phyloP scores from a whole-genome alignment of 2,329 filamentous ascomycete genomes.

The Arthrobotrys musiformis region DNA sequence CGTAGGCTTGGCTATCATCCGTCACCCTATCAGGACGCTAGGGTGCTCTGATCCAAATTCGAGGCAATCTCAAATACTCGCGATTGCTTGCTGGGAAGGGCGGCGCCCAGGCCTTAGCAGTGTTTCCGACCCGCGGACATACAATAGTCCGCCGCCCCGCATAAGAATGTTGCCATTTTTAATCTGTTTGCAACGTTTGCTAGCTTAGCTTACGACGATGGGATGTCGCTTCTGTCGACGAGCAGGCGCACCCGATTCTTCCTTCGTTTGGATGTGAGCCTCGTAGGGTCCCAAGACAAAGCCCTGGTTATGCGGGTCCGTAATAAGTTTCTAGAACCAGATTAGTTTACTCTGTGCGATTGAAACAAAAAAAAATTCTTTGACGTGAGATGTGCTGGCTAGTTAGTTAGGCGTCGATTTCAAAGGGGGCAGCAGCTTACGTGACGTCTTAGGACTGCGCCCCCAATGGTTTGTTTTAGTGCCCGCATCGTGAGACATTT shows the following conservation, averaged over 20 bases:
- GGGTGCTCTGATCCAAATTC: background rate
- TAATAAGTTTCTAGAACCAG: conserved; percentile 23
- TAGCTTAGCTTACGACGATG: background rate
- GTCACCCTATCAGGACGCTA: conserved; percentile 8
- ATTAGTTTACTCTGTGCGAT: background rate
- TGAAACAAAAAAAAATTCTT: conserved; percentile 8
- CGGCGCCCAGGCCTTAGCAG: conserved; percentile 9
- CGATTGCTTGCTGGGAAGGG: background rate
- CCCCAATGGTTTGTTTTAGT: conserved; percentile 18
- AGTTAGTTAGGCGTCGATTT: background rate
- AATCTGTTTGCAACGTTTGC: background rate
- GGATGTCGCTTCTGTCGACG: conserved; percentile 9
- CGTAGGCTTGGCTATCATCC: conserved; percentile 25
- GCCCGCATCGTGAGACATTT: conserved; percentile 20
- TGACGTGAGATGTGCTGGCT: conserved; percentile 1
- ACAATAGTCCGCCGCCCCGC: background rate
- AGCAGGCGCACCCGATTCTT: background rate
- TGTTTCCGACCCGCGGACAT: conserved; percentile 4
- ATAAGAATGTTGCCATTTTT: conserved; percentile 18
- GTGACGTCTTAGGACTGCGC: conserved; percentile 26
- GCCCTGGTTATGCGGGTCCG: conserved; percentile 12
- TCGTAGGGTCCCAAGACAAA: conserved; percentile 9
- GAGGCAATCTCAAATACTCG: conserved; percentile 2
- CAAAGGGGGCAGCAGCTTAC: conserved; percentile 23
- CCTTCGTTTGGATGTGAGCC: background rate